Conservation (phyloP, 75 land plant species). For the Picea glauca region DNA sequence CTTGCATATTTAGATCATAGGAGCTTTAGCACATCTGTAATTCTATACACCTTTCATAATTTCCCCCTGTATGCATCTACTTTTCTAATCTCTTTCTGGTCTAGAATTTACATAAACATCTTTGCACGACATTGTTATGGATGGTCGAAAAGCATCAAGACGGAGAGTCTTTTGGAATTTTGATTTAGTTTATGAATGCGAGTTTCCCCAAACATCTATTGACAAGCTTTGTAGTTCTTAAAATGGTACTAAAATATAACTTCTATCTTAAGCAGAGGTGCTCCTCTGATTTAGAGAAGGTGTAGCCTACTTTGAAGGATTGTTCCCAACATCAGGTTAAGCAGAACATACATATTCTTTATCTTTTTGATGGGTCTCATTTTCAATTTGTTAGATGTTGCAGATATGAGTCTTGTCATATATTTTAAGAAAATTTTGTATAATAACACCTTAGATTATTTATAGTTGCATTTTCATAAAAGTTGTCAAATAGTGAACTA, state of each 20-base stretch:
- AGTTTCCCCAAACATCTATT: background rate
- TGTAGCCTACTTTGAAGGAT: background rate
- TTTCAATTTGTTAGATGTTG: background rate
- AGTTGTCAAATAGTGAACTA: background rate
- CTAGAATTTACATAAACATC: too few relatives aligned
- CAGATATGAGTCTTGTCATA: background rate
- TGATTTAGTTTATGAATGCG: background rate
- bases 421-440: background rate
- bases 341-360: background rate
- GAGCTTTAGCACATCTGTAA: too few relatives aligned
- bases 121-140: too few relatives aligned
- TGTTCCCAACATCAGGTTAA: background rate
- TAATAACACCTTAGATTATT: too few relatives aligned
- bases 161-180: background rate
- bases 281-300: background rate
- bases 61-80: too few relatives aligned
- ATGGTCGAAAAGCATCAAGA: background rate
- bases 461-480: background rate
- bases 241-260: background rate
- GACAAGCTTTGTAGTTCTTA: background rate
- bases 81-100: too few relatives aligned
- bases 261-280: background rate
- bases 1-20: too few relatives aligned
- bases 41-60: too few relatives aligned
- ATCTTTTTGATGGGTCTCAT: background rate